These are phyloP conservation scores for Acanthamoeba lenticulata DNA, from an alignment of 208 protist species.

Conservation along the genomic window DNA sequence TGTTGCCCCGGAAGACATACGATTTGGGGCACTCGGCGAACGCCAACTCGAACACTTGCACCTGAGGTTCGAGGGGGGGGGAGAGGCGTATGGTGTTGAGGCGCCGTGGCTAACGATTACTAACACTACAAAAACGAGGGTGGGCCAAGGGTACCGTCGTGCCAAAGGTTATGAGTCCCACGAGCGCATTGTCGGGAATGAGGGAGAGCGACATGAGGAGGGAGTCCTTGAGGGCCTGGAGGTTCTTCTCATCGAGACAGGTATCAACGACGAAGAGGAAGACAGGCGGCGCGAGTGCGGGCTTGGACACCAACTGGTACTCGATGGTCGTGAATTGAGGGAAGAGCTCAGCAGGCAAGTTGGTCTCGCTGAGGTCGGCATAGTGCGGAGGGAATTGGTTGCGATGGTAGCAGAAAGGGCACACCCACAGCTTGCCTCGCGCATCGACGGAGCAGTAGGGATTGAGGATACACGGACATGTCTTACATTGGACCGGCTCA, in stretches of 20 bases:
- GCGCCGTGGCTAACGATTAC: not conserved
- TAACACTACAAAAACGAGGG: not conserved
- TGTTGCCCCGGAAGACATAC: slow-evolving; percentile 90
- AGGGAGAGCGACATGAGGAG: slow-evolving; percentile 92
- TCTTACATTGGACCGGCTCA: slow-evolving; percentile 94
- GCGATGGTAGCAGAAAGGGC: slow-evolving; percentile 94
- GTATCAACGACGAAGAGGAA: slow-evolving; percentile 98
- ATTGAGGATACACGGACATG: slow-evolving; percentile 94
- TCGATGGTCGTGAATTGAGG: slow-evolving; percentile 93
- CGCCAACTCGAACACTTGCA: slow-evolving; percentile 91
- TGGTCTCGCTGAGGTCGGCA: slow-evolving; percentile 90
- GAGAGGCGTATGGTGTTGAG: not conserved
- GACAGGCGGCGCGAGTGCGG: slow-evolving; percentile 78
- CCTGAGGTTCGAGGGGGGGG: not conserved
- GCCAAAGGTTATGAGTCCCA: slow-evolving; percentile 98
- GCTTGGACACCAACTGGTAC: slow-evolving; percentile 75
- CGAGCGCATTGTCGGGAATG: slow-evolving; percentile 93
- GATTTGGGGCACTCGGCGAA: slow-evolving; percentile 84
- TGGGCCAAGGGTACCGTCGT: slow-evolving; percentile 88
- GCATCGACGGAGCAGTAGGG: slow-evolving; percentile 89
- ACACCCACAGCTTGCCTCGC: slow-evolving; percentile 89
- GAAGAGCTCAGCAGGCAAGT: slow-evolving; percentile 93
- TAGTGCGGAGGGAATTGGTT: slow-evolving; percentile 97
- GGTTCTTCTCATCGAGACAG: slow-evolving; percentile 94
- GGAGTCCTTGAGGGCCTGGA: slow-evolving; percentile 94